A percentile compares a stretch with the other conserved stretches of the same genome.
Evolutionary conservation across 2,329 filamentous ascomycete species (phyloP).

Genomic region (Epichloe aotearoae): DNA sequence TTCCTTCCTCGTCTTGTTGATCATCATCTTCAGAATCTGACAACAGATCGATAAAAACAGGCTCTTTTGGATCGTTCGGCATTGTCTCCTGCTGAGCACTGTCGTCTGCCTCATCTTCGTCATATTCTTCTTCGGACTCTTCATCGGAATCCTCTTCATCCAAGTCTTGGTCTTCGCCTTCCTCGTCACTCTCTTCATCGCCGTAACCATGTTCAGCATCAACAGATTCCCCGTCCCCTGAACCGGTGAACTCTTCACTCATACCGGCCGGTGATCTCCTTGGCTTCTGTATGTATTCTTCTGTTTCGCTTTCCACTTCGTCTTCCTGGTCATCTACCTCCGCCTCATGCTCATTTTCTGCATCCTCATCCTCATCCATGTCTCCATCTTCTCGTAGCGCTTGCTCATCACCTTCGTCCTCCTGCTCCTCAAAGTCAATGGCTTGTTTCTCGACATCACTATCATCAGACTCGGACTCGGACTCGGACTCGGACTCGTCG

Average conservation of each 20-base stretch:
- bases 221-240: slow-evolving; percentile 14
- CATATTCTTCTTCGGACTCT: slow-evolving; percentile 2
- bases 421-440: slow-evolving; percentile 21
- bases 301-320: neutral
- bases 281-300: neutral
- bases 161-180: slow-evolving; percentile 6
- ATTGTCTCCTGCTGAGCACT: slow-evolving; percentile 1
- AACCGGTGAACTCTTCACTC: neutral
- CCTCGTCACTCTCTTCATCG: slow-evolving; percentile 8
- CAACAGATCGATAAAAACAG: slow-evolving; percentile 33
- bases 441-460: slow-evolving; percentile 9
- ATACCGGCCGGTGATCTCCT: neutral
- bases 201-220: slow-evolving; percentile 13
- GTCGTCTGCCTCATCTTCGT: slow-evolving; percentile 1
- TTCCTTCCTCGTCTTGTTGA: neutral
- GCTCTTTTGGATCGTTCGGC: slow-evolving; percentile 15
- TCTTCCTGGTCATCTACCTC: slow-evolving; percentile 1
- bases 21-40: slow-evolving; percentile 23
- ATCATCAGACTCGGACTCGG: slow-evolving; percentile 3
- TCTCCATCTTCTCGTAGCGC: slow-evolving; percentile 6
- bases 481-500: slow-evolving; percentile 9
- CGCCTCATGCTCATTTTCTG: slow-evolving; percentile 2
- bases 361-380: slow-evolving; percentile 6
- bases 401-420: slow-evolving; percentile 3
- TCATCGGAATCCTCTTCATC: slow-evolving; percentile 7